Percentiles rank a stretch among this genome's conserved stretches.
These are phyloP conservation scores for Immersiella caudata DNA, from an alignment of 495 filamentous ascomycete species.

Conservation along the genomic window DNA sequence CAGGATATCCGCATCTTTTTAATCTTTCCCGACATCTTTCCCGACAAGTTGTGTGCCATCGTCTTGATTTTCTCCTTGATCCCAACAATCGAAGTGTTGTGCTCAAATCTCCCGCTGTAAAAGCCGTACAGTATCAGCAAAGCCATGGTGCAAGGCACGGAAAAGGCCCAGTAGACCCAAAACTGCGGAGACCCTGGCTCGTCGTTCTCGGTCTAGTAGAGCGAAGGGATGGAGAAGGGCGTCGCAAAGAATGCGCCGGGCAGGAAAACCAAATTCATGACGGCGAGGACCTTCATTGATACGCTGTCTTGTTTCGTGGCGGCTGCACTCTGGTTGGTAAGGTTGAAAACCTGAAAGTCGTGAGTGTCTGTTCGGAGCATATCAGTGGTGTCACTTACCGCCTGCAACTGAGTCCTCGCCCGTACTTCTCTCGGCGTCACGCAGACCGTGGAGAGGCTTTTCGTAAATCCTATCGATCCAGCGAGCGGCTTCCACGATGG, in stretches of 20 bases:
- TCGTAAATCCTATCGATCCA: conserved; percentile 1
- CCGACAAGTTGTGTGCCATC: not conserved
- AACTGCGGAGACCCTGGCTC: conserved; percentile 34
- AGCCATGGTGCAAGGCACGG: conserved; percentile 6
- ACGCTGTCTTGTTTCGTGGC: conserved; percentile 3
- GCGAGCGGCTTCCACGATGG: not conserved
- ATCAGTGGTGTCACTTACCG: not conserved
- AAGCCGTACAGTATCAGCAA: not conserved
- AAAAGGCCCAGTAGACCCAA: conserved; percentile 44
- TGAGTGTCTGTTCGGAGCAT: not conserved
- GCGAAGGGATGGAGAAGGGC: conserved; percentile 42
- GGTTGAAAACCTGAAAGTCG: not conserved
- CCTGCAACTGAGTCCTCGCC: conserved; percentile 10
- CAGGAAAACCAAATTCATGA: conserved; percentile 24
- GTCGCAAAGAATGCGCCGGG: conserved; percentile 32
- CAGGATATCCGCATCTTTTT: too few species aligned
- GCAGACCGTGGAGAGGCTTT: not conserved
- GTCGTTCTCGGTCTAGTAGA: conserved; percentile 31
- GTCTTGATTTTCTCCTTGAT: not conserved
- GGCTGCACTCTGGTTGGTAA: conserved; percentile 1
- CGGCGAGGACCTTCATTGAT: conserved; percentile 19
- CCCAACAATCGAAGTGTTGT: not conserved
- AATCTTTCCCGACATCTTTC: not conserved
- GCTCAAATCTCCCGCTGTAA: not conserved
- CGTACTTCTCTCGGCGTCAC: not conserved